Percentiles rank a stretch among this genome's conserved stretches.
Evolutionary conservation across 768 basidiomycete species (phyloP).

Genomic region (Auriculariales sp.): DNA sequence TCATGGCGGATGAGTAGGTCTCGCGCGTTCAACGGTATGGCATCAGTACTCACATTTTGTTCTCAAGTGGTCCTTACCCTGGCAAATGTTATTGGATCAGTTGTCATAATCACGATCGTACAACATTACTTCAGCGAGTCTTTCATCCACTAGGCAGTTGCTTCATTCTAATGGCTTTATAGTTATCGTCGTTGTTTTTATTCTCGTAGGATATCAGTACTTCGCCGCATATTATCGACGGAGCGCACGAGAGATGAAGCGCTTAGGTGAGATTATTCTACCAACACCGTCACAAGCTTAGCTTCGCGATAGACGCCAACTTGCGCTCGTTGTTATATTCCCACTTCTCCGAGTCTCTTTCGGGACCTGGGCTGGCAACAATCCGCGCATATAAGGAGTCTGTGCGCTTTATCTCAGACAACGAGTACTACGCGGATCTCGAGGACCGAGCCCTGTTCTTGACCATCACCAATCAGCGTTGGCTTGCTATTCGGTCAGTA

Average conservation of each 20-base stretch:
- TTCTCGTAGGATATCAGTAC: constrained; percentile 47
- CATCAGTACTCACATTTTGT: not conserved
- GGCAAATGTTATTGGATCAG: constrained; percentile 33
- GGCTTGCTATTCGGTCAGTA: constrained; percentile 23
- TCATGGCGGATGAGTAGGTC: constrained; percentile 42
- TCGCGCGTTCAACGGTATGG: not conserved
- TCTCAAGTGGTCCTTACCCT: constrained; percentile 33
- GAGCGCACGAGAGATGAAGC: constrained; percentile 60
- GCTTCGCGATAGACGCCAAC: constrained; percentile 44
- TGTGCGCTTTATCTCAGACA: constrained; percentile 62
- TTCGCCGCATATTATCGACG: constrained; percentile 56
- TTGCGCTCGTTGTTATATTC: constrained; percentile 77
- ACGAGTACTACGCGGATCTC: constrained; percentile 57
- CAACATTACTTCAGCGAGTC: constrained; percentile 47
- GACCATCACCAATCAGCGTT: constrained; percentile 62
- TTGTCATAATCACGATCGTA: constrained; percentile 41
- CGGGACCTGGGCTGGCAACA: constrained; percentile 52
- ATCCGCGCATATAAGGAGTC: constrained; percentile 79
- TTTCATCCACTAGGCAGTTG: not conserved
- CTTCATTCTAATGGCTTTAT: not conserved
- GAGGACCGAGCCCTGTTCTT: constrained; percentile 62
- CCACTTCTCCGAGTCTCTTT: constrained; percentile 83
- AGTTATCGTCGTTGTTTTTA: constrained; percentile 41
- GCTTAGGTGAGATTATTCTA: constrained; percentile 19
- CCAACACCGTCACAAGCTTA: not conserved